Evolutionary conservation across 176 grass and related monocot species (phyloP).

Genomic region (Ananas comosus): DNA sequence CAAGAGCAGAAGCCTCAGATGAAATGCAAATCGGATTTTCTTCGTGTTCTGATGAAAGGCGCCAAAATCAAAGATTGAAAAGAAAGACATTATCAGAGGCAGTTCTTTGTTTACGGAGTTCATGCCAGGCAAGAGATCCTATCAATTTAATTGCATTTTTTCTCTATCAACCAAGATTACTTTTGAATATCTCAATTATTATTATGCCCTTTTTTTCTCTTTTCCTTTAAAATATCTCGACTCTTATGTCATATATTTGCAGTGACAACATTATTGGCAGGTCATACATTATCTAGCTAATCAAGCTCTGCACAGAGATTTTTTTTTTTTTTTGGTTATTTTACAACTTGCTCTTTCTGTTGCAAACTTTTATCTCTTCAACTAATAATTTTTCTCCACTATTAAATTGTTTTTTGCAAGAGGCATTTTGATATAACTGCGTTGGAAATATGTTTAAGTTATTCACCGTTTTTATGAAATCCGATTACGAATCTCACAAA

Average conservation of each 20-base stretch:
- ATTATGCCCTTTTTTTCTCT: background rate
- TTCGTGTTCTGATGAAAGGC: constrained; percentile 19
- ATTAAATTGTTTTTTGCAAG: background rate
- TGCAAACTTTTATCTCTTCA: too few relatives aligned
- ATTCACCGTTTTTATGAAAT: background rate
- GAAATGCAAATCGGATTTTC: constrained; percentile 4
- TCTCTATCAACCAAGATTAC: background rate
- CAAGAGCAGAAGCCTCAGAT: constrained; percentile 25
- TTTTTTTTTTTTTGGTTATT: background rate
- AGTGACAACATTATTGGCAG: too few relatives aligned
- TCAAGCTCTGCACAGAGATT: too few relatives aligned
- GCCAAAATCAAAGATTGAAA: constrained; percentile 15
- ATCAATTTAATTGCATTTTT: background rate
- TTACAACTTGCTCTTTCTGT: background rate
- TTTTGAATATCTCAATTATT: background rate
- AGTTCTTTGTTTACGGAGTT: constrained; percentile 14
- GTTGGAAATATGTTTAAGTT: background rate
- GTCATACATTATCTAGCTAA: too few relatives aligned
- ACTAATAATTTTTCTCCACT: background rate
- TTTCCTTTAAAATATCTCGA: background rate
- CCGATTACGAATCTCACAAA: background rate
- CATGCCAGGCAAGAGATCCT: constrained; percentile 30
- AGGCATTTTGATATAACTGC: background rate
- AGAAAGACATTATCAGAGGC: constrained; percentile 42
- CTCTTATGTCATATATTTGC: too few relatives aligned